Base-by-base conservation (phyloP, 176 grass and related monocot genomes). In the Zoysia pacifica region DNA sequence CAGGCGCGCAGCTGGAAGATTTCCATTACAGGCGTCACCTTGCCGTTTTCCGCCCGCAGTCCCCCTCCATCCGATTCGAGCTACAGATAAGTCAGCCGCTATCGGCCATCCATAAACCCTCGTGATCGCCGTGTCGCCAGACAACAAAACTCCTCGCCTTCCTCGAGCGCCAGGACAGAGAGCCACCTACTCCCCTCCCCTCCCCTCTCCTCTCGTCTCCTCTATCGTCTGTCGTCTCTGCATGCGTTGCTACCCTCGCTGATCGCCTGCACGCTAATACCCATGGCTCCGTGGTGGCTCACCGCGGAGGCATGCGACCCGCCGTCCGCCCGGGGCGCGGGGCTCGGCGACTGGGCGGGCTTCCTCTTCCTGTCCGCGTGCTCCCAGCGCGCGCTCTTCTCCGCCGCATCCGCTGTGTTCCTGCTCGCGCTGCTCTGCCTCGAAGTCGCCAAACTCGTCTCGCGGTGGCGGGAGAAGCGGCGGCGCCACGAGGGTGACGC, bases 291-390 rank as follows among this genome's bases (percentile, higher is more conserved):
- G 59, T 85, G 87, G 87, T 85, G 87, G 82, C 87, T 89, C 72
- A 84, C 82, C 58, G 65, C 72, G n/a, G 36, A 20, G 11, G 15
- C 77, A 7, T 89, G 87, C 72, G 59, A 19, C 66, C 13, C 71
- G 13, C 77, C 76, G 4, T 56, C 82, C 48, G 4, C 14, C 1
- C 3, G 53, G 8, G 19, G 3, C 43, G 35, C 64, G n/a, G 74
- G 86, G 2, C 15, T 87, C 41, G 51, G 64, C 6, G 76, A 88
- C 0, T 94, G 91, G 91, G 52, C 84, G 46, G 73, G 35, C 6
- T 95, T 94, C 88, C 59, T 99, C 11, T 93, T 99, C 81, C 82
- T 98, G 35, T 93, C 96, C 5, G 59, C 58, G 1, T 98, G 92
- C 75, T 85, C 96, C 0, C 96, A 98, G 87, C 86, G 75, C 11